phyloP scores from a whole-genome alignment of 2,329 filamentous ascomycete species.

The Exophiala oligosperma region DNA sequence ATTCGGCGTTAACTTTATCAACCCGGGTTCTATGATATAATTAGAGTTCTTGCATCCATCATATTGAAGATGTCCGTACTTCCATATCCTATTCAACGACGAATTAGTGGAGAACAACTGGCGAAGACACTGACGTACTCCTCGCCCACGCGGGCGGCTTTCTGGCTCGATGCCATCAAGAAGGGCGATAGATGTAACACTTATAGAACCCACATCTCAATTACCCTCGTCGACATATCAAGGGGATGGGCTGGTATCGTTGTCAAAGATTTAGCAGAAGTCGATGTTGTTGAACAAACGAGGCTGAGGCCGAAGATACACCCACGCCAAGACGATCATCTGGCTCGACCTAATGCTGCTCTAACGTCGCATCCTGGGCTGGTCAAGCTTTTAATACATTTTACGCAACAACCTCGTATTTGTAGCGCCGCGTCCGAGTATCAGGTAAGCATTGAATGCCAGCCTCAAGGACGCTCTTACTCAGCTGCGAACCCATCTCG shows the following conservation, averaged over 20 bases:
- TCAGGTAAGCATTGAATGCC: too few relatives aligned
- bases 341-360: too few relatives aligned
- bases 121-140: conserved; percentile 56
- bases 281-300: too few relatives aligned
- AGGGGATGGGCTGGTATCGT: background rate
- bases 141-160: conserved; percentile 70
- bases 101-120: background rate
- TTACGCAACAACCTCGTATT: too few relatives aligned
- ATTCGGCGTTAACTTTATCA: conserved; percentile 96
- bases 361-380: too few relatives aligned
- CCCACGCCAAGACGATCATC: too few relatives aligned
- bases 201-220: conserved; percentile 4
- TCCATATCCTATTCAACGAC: conserved; percentile 71
- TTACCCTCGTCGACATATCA: background rate
- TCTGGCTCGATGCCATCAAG: conserved; percentile 44
- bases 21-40: conserved; percentile 70
- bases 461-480: too few relatives aligned
- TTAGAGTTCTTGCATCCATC: conserved; percentile 2
- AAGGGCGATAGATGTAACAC: background rate
- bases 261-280: background rate
- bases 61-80: conserved; percentile 55
- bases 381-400: too few relatives aligned
- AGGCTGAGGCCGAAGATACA: too few relatives aligned
- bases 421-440: too few relatives aligned
- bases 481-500: too few relatives aligned